phyloP scores from a whole-genome alignment of 73 alveolate species.

The Paramecium pentaurelia region DNA sequence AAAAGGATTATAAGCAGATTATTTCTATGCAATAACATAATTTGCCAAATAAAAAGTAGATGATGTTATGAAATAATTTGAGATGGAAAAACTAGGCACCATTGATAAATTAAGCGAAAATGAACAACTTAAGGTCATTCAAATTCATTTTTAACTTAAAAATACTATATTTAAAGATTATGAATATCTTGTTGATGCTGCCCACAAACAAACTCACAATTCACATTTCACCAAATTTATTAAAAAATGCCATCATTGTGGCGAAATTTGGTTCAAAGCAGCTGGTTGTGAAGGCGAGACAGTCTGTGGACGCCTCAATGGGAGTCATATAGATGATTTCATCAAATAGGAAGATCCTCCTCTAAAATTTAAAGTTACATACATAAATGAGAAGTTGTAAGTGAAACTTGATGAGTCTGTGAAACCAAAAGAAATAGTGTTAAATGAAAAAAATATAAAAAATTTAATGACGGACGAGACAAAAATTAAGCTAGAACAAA shows the following conservation, averaged over 20 bases:
- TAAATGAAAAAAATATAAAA: background rate
- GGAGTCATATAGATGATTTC: background rate
- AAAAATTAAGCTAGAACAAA: no score
- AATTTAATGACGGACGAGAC: background rate
- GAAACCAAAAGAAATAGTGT: background rate
- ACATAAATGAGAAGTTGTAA: background rate
- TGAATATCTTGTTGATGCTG: background rate
- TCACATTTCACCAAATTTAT: background rate
- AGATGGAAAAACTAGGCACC: background rate
- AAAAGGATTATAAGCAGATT: background rate
- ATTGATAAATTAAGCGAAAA: background rate
- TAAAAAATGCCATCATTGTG: constrained; percentile 5
- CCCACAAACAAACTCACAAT: background rate
- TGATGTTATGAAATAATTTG: background rate
- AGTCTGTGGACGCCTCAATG: background rate
- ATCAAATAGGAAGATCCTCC: background rate
- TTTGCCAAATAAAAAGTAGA: background rate
- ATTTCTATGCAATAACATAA: background rate
- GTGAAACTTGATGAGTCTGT: background rate
- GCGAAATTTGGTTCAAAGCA: constrained; percentile 21
- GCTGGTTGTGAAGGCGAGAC: constrained; percentile 4
- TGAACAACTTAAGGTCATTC: background rate
- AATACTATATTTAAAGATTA: background rate
- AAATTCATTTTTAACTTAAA: background rate
- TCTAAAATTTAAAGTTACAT: background rate